phyloP scores from a whole-genome alignment of 2,329 filamentous ascomycete genomes.

The Monosporascus ibericus region DNA sequence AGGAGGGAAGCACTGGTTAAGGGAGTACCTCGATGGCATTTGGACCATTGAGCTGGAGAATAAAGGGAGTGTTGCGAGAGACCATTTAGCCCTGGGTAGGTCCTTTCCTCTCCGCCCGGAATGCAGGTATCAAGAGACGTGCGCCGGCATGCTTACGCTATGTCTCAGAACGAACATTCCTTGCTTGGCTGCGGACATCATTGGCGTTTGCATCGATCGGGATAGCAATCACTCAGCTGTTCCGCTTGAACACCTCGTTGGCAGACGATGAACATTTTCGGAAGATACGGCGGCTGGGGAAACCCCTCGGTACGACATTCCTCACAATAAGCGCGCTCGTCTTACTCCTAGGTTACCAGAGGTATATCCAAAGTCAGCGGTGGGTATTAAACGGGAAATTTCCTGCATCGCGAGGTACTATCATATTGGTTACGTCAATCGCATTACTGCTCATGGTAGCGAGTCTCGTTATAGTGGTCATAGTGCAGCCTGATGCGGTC shows the following conservation, averaged over 20 bases:
- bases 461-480: constrained; percentile 53
- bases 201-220: constrained; percentile 78
- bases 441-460: constrained; percentile 57
- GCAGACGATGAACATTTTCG: constrained; percentile 30
- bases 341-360: constrained; percentile 68
- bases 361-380: constrained; percentile 72
- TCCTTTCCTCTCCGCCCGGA: background rate
- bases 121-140: too few species aligned
- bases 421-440: constrained; percentile 62
- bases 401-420: constrained; percentile 69
- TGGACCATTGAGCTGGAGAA: constrained; percentile 73
- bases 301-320: constrained; percentile 71
- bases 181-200: constrained; percentile 79
- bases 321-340: constrained; percentile 70
- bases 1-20: constrained; percentile 44
- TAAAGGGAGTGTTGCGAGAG: constrained; percentile 75
- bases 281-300: constrained; percentile 58
- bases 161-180: constrained; percentile 67
- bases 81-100: constrained; percentile 73
- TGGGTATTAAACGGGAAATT: constrained; percentile 79
- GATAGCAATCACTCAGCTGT: constrained; percentile 77
- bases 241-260: constrained; percentile 70
- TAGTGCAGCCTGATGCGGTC: constrained; percentile 36
- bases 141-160: background rate
- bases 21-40: constrained; percentile 39